A percentile compares a stretch with the other conserved stretches of the same genome.
These are phyloP conservation scores for Pythium pectinolyticum DNA, from an alignment of 352 stramenopile species.

Conservation along the genomic window DNA sequence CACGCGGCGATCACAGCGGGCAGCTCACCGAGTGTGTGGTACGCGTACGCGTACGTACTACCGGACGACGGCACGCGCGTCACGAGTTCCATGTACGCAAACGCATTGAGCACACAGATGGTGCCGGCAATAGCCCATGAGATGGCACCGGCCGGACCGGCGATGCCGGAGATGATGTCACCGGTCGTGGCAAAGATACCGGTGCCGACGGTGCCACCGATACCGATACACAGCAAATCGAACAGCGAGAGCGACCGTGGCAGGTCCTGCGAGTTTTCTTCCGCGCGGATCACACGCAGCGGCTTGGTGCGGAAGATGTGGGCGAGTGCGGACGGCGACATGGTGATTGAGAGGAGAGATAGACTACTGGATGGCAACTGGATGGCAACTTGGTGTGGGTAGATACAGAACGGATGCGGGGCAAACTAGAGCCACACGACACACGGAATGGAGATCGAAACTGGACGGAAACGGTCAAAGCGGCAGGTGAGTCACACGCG, in stretches of 20 bases:
- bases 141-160: constrained; percentile 75
- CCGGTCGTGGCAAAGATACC: constrained; percentile 90
- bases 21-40: constrained; percentile 90
- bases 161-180: constrained; percentile 65
- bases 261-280: constrained; percentile 63
- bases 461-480: too few relatives aligned
- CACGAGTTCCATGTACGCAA: constrained; percentile 89
- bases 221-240: constrained; percentile 88
- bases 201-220: constrained; percentile 88
- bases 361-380: too few relatives aligned
- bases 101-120: constrained; percentile 71
- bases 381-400: too few relatives aligned
- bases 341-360: constrained; percentile 16
- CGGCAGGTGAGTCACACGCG: too few relatives aligned
- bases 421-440: too few relatives aligned
- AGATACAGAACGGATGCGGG: too few relatives aligned
- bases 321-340: constrained; percentile 33
- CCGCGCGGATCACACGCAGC: constrained; percentile 62
- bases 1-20: constrained; percentile 86
- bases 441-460: too few relatives aligned
- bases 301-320: constrained; percentile 68
- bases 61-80: constrained; percentile 84
- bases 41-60: constrained; percentile 91
- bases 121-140: constrained; percentile 78
- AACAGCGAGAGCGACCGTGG: constrained; percentile 71